Percentiles rank a stretch among this genome's conserved stretches.
phyloP scores from a whole-genome alignment of 1,139 yeast species.

The Scheffersomyces parashehatae region DNA sequence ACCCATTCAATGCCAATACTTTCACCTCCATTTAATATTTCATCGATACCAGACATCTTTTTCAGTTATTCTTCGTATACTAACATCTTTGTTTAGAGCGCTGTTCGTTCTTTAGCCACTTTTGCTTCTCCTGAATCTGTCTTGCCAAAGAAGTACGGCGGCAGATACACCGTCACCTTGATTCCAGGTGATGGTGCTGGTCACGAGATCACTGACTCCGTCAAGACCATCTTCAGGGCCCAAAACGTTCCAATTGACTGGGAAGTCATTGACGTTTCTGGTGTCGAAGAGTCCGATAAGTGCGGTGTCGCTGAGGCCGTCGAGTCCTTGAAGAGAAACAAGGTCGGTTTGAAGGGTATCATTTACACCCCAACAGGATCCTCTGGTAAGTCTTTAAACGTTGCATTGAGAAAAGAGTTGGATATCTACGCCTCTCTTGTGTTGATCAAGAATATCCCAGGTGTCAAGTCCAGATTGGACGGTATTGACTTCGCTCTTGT shows the following conservation, averaged over 20 bases:
- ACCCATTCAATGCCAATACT: too few relatives aligned
- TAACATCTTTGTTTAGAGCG: constrained; percentile 22
- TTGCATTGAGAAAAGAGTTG: constrained; percentile 93
- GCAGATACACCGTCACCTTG: constrained; percentile 87
- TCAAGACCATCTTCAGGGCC: constrained; percentile 82
- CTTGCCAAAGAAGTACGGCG: constrained; percentile 92
- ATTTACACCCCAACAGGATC: constrained; percentile 83
- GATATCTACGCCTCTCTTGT: constrained; percentile 95
- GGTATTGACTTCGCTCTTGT: constrained; percentile 92
- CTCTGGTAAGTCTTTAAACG: constrained; percentile 72
- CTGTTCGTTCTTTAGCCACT: constrained; percentile 49
- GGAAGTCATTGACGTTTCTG: constrained; percentile 89
- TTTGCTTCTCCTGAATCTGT: constrained; percentile 59
- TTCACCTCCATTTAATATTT: not conserved
- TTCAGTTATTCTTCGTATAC: constrained; percentile 3
- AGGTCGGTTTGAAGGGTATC: constrained; percentile 95
- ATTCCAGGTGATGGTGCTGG: constrained; percentile 99
- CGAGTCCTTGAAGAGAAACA: constrained; percentile 89
- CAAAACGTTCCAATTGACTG: constrained; percentile 90
- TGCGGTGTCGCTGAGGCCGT: constrained; percentile 79
- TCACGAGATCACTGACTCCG: constrained; percentile 93
- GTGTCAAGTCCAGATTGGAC: constrained; percentile 85
- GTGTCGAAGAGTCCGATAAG: constrained; percentile 65
- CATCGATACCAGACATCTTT: not conserved
- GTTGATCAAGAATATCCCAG: constrained; percentile 90